Conservation (phyloP, 805 yeast species). For the Yarrowia sp. region DNA sequence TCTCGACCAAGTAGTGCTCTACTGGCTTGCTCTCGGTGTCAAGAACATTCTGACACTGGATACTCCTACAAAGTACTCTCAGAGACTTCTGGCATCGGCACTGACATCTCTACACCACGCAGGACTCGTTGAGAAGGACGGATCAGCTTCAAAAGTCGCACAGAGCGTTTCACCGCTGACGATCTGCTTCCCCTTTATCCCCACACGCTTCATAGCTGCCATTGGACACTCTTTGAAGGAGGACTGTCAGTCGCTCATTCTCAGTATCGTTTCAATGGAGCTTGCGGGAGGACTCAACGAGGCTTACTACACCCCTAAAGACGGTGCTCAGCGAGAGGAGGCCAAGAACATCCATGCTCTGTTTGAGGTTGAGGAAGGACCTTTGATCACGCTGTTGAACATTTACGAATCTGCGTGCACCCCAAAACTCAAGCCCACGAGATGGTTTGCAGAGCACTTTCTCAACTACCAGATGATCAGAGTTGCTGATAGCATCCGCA, state of each 20-base stretch:
- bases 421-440: not conserved
- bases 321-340: not conserved
- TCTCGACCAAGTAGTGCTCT: not conserved
- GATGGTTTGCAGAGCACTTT: conserved; percentile 18
- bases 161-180: not conserved
- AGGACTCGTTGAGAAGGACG: not conserved
- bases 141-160: not conserved
- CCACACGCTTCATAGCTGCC: not conserved
- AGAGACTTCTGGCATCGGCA: not conserved
- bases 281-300: conserved; percentile 6
- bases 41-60: not conserved
- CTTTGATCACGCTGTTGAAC: not conserved
- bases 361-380: conserved; percentile 7
- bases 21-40: not conserved
- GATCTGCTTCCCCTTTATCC: not conserved
- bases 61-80: not conserved
- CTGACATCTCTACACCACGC: not conserved
- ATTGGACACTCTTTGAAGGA: not conserved
- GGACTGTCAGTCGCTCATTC: not conserved
- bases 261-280: conserved; percentile 1
- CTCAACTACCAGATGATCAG: conserved; percentile 3
- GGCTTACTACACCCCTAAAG: conserved; percentile 1
- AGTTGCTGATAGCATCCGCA: not conserved
- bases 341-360: not conserved
- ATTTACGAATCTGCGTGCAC: conserved; percentile 1